phyloP scores from a whole-genome alignment of 164 flowering plant genomes.

The Aristolochia californica region DNA sequence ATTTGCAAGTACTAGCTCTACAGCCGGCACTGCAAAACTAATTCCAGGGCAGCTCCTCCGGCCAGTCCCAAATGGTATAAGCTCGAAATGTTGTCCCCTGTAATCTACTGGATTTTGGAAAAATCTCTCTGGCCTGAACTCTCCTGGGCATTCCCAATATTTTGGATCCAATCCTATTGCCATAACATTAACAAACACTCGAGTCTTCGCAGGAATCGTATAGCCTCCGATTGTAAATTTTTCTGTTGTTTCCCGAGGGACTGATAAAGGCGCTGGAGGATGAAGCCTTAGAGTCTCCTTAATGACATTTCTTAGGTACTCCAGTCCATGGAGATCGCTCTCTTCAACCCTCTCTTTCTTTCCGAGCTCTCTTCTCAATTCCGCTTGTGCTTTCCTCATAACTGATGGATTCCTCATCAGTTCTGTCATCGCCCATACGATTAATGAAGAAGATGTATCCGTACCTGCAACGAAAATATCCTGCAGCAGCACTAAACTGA shows the following conservation, averaged over 20 bases:
- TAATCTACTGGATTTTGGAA: background rate
- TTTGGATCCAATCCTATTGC: background rate
- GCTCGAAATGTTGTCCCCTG: conserved; percentile 5
- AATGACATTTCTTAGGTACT: background rate
- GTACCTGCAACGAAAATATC: conserved; percentile 3
- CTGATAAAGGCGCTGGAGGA: background rate
- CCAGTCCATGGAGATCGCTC: background rate
- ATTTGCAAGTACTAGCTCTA: conserved; percentile 6
- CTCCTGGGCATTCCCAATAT: background rate
- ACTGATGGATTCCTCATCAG: background rate
- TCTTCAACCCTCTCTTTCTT: background rate
- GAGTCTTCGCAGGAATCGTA: background rate
- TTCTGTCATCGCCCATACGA: conserved; percentile 5
- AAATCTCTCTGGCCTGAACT: conserved; percentile 9
- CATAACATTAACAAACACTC: conserved; percentile 1
- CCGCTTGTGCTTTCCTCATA: conserved; percentile 1
- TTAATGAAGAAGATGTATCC: background rate
- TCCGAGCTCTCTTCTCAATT: conserved; percentile 1
- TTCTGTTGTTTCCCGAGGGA: background rate
- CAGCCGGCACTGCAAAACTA: background rate
- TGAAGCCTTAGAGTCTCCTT: conserved; percentile 2
- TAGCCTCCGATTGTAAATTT: background rate
- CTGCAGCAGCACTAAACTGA: background rate
- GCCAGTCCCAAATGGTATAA: conserved; percentile 8
- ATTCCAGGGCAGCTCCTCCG: conserved; percentile 7